Base-by-base conservation (phyloP, 2,329 filamentous ascomycete species). In the Alternaria tenuissima region DNA sequence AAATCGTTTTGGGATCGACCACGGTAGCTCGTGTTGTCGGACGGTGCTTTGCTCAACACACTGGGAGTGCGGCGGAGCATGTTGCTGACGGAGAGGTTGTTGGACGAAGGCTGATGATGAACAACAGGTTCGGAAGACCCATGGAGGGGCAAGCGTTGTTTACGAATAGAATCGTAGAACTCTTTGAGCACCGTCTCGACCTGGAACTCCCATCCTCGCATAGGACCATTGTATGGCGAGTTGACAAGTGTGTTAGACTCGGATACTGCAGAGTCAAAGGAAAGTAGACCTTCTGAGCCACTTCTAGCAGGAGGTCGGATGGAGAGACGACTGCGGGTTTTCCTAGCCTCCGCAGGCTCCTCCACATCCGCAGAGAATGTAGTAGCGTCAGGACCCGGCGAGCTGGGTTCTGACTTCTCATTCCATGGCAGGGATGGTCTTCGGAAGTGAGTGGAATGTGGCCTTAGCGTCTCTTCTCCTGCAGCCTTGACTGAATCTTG, bases 131-230 rank as follows among this genome's bases (percentile, higher is more conserved):
- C 87, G 83, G 47, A 58, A 11, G 89, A 89, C 9, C 93, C 93
- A 73, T 95, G 93, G 4, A 98, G 83, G 5, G 95, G 95, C 46
- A 99, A 83, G n/a, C 88, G 88, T 65, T 96, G 89, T 68, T 92
- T 90, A 49, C 92, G 90, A 71, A 99, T 97, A 0, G 94, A 97
- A 28, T 84, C 87, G 78, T 96, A 99, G 62, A 96, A 97, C 22
- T 93, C 89, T 78, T 96, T 97, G 26, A 99, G 84, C 7, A 98
- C 91, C n/a, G 87, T 82, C 79, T 99, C 95, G 41, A 99, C 84
- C 75, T 97, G 93, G 36, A 87, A 84, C 75, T 97, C 93, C 95
- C 95, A 99, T 2, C 87, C 89, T 65, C 89, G 89, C 72, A 91
- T 84, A 0, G 89, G 83, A 7, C 93, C 94, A 53, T 88, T 87